These are phyloP conservation scores for Coemansia umbellata DNA, from an alignment of 192 early-diverging fungal species.

Conservation along the genomic window DNA sequence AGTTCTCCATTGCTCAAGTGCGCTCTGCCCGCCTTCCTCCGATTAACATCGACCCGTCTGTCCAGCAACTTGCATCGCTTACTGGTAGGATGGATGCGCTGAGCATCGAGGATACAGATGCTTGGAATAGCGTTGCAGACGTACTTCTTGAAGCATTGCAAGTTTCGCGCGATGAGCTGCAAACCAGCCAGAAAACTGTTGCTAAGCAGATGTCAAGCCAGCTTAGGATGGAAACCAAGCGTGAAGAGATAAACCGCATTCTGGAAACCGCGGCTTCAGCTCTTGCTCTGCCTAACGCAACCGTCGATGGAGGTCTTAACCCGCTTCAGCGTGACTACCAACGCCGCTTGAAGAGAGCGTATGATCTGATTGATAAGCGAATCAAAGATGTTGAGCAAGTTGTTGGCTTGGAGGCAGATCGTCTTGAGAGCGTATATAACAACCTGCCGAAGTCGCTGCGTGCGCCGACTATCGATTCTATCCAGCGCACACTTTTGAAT, in stretches of 20 bases:
- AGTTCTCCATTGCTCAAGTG: slow-evolving; percentile 18
- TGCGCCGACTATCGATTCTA: slow-evolving; percentile 39
- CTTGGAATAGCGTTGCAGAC: slow-evolving; percentile 37
- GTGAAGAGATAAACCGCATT: slow-evolving; percentile 36
- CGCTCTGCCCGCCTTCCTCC: slow-evolving; percentile 31
- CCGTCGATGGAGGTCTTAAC: slow-evolving; percentile 22
- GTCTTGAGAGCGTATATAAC: slow-evolving; percentile 7
- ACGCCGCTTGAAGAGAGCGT: slow-evolving; percentile 23
- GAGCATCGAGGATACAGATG: slow-evolving; percentile 36
- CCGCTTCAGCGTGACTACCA: slow-evolving; percentile 44
- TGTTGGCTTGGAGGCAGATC: slow-evolving; percentile 11
- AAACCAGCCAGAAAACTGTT: slow-evolving; percentile 27
- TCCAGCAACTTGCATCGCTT: slow-evolving; percentile 17
- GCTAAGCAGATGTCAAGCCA: slow-evolving; percentile 13
- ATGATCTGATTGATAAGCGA: slow-evolving; percentile 11
- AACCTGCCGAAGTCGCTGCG: slow-evolving; percentile 16
- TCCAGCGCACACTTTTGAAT: slow-evolving; percentile 49
- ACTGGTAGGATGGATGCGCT: slow-evolving; percentile 13
- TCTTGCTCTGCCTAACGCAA: background rate
- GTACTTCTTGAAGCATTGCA: slow-evolving; percentile 38
- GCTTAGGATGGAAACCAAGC: slow-evolving; percentile 37
- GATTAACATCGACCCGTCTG: slow-evolving; percentile 27
- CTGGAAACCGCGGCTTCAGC: slow-evolving; percentile 8
- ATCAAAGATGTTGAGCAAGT: slow-evolving; percentile 22
- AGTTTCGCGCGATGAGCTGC: slow-evolving; percentile 39